A percentile compares a stretch with the other conserved stretches of the same genome.
These are phyloP conservation scores for Ceratobasidium sp. DNA, from an alignment of 1,284 basidiomycete species.

Conservation along the genomic window DNA sequence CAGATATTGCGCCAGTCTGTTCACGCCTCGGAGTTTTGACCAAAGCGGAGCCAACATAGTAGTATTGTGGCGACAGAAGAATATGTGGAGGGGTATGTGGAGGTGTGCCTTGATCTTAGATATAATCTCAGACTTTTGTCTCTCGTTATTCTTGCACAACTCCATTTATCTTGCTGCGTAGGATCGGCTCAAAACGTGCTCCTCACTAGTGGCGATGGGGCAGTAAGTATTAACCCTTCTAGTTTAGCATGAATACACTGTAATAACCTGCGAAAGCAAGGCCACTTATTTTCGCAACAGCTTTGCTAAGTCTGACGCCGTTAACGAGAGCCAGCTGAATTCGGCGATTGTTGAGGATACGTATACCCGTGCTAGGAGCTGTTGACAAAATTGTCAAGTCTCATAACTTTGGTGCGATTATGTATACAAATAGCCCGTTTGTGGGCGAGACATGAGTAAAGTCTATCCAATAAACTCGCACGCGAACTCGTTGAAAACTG, in stretches of 20 bases:
- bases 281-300: conserved; percentile 30
- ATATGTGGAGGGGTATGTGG: too few relatives aligned
- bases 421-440: conserved; percentile 42
- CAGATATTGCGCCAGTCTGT: too few relatives aligned
- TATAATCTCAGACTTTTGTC: too few relatives aligned
- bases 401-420: conserved; percentile 42
- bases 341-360: conserved; percentile 45
- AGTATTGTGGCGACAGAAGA: too few relatives aligned
- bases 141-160: too few relatives aligned
- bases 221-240: too few relatives aligned
- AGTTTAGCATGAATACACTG: too few relatives aligned
- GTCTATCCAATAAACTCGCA: too few relatives aligned
- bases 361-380: conserved; percentile 43
- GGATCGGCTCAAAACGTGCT: conserved; percentile 7
- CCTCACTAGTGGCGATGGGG: conserved; percentile 38
- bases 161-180: not conserved
- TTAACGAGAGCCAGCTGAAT: conserved; percentile 26
- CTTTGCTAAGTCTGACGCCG: conserved; percentile 38
- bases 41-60: too few relatives aligned
- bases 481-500: conserved; percentile 28
- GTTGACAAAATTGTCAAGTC: conserved; percentile 45
- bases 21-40: too few relatives aligned
- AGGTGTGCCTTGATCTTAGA: too few relatives aligned
- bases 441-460: conserved; percentile 36
- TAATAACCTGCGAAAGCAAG: conserved; percentile 34